Conservation (phyloP, 1,284 basidiomycete genomes). For the Ceratobasidium sp. region DNA sequence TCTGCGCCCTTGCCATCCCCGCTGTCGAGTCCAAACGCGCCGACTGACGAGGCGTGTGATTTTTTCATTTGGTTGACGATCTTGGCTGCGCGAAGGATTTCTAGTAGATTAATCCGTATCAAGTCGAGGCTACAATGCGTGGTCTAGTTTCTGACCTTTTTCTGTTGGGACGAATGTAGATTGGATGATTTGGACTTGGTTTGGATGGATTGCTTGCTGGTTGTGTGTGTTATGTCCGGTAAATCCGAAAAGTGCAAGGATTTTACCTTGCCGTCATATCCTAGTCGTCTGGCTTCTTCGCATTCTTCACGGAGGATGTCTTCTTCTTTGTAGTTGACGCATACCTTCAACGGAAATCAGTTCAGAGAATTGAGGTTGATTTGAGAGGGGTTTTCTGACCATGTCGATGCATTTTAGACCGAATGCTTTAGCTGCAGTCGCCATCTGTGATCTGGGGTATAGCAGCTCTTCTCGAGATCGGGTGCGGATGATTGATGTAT, state of each 20-base stretch:
- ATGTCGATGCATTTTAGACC: slow-evolving; percentile 90
- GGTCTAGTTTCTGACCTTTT: too few species aligned
- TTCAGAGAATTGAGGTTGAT: too few species aligned
- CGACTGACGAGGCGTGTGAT: slow-evolving; percentile 64
- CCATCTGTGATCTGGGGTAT: slow-evolving; percentile 87
- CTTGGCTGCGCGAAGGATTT: slow-evolving; percentile 81
- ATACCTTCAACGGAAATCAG: slow-evolving; percentile 70
- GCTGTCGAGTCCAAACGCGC: slow-evolving; percentile 74
- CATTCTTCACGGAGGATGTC: slow-evolving; percentile 81
- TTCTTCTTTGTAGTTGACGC: slow-evolving; percentile 87
- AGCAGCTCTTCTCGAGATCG: slow-evolving; percentile 79
- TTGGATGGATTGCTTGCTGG: slow-evolving; percentile 95
- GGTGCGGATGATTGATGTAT: slow-evolving; percentile 86
- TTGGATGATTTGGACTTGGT: slow-evolving; percentile 85
- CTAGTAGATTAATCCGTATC: slow-evolving; percentile 59
- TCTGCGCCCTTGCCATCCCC: slow-evolving; percentile 68
- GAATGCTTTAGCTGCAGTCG: slow-evolving; percentile 87
- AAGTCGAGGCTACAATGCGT: too few species aligned
- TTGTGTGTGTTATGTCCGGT: neutral
- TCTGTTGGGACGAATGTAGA: slow-evolving; percentile 81
- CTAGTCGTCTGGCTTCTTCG: slow-evolving; percentile 79
- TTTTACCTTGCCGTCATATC: slow-evolving; percentile 86
- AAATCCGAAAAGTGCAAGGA: slow-evolving; percentile 23
- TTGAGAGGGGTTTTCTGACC: too few species aligned
- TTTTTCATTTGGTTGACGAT: slow-evolving; percentile 76